Conservation (phyloP, 2,329 filamentous ascomycete species). For the Juglanconis oblonga region DNA sequence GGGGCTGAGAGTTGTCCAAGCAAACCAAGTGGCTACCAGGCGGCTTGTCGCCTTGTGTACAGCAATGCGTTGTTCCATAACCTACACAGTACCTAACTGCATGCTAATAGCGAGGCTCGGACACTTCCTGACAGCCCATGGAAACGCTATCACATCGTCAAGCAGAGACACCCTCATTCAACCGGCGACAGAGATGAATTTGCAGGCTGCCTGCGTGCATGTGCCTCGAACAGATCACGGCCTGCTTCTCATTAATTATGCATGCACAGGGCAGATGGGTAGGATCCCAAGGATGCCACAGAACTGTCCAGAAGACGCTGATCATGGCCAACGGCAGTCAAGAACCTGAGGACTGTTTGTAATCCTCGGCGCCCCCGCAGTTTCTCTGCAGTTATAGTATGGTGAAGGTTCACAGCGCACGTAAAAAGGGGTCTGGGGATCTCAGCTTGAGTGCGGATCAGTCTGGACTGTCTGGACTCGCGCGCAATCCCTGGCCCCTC, state of each 20-base stretch:
- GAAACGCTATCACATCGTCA: not conserved
- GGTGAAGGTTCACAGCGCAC: not conserved
- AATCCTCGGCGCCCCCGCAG: too few relatives aligned
- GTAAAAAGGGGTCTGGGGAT: slow-evolving; percentile 10
- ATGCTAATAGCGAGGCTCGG: not conserved
- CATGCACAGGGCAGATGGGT: too few relatives aligned
- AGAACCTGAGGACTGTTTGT: too few relatives aligned
- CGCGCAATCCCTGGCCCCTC: not conserved
- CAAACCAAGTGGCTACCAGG: not conserved
- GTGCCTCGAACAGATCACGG: too few relatives aligned
- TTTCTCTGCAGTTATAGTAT: not conserved
- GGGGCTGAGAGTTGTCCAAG: not conserved
- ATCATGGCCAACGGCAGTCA: too few relatives aligned
- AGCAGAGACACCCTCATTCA: too few relatives aligned
- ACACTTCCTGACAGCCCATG: not conserved
- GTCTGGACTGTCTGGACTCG: slow-evolving; percentile 12
- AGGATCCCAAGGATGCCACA: too few relatives aligned
- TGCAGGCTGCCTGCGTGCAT: too few relatives aligned
- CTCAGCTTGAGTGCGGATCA: slow-evolving; percentile 15
- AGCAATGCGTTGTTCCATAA: not conserved
- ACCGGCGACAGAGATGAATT: too few relatives aligned
- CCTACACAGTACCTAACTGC: too few relatives aligned
- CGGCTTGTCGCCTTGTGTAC: not conserved
- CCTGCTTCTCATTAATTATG: too few relatives aligned
- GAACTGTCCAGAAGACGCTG: too few relatives aligned